A percentile compares a stretch with the other conserved stretches of the same genome.
These are phyloP conservation scores for Alternaria novae-zelandiae DNA, from an alignment of 2,329 filamentous ascomycete genomes.

Conservation along the genomic window DNA sequence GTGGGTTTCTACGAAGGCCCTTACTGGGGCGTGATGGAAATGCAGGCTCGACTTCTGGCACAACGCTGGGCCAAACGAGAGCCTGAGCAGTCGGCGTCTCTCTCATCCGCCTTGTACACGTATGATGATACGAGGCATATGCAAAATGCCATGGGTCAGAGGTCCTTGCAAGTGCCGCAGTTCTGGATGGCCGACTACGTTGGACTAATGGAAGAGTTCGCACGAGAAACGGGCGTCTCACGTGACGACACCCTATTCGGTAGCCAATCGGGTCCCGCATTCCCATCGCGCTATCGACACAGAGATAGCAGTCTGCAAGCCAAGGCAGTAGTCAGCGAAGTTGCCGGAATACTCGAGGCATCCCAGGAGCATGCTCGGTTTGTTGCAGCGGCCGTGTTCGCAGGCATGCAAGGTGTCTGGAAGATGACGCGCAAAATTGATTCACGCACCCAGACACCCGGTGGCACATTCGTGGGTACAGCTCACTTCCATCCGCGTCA, in stretches of 20 bases:
- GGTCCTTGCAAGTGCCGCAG: slow-evolving; percentile 61
- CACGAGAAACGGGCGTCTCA: slow-evolving; percentile 62
- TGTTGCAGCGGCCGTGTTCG: slow-evolving; percentile 71
- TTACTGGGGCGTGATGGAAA: slow-evolving; percentile 87
- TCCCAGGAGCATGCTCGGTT: slow-evolving; percentile 58
- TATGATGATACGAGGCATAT: slow-evolving; percentile 45
- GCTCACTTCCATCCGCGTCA: slow-evolving; percentile 69
- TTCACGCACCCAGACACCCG: slow-evolving; percentile 65
- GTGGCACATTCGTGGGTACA: slow-evolving; percentile 68
- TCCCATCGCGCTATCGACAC: slow-evolving; percentile 42
- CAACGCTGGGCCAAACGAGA: slow-evolving; percentile 60
- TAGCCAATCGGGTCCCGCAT: slow-evolving; percentile 58
- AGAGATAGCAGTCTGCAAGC: slow-evolving; percentile 49
- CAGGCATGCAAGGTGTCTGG: slow-evolving; percentile 75
- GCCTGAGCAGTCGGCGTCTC: slow-evolving; percentile 20
- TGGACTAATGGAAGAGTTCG: slow-evolving; percentile 75
- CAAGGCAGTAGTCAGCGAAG: slow-evolving; percentile 55
- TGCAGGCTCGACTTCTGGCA: slow-evolving; percentile 76
- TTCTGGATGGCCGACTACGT: slow-evolving; percentile 86
- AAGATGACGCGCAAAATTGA: slow-evolving; percentile 63
- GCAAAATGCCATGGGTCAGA: slow-evolving; percentile 49
- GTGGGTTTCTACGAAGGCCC: slow-evolving; percentile 85
- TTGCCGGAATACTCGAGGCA: slow-evolving; percentile 48
- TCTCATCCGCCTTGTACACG: slow-evolving; percentile 15
- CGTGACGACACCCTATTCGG: slow-evolving; percentile 49